Conservation (phyloP, 2,329 filamentous ascomycete genomes). For the Hypoxylon sp. region DNA sequence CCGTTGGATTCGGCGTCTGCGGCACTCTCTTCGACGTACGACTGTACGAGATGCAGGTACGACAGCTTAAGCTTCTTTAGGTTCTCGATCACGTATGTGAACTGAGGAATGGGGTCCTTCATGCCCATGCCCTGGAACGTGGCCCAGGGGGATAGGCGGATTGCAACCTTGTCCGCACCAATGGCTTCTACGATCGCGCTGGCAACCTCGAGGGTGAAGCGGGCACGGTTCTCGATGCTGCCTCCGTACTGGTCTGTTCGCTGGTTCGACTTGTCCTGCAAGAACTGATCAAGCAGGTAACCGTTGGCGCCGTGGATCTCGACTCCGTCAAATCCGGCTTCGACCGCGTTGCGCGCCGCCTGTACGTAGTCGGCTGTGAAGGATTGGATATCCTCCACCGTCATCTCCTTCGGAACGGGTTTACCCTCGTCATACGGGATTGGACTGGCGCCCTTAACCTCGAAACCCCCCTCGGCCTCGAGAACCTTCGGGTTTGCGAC, state of each 20-base stretch:
- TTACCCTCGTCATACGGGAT: conserved; percentile 42
- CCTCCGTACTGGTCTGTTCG: conserved; percentile 40
- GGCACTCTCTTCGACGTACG: conserved; percentile 56
- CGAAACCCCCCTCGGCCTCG: conserved; percentile 23
- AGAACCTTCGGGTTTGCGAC: conserved; percentile 48
- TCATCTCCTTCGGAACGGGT: conserved; percentile 66
- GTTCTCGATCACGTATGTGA: conserved; percentile 62
- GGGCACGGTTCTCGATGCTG: conserved; percentile 42
- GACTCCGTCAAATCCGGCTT: conserved; percentile 67
- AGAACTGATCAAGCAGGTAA: conserved; percentile 67
- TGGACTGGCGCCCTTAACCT: conserved; percentile 44
- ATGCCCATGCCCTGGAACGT: conserved; percentile 71
- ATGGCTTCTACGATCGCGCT: conserved; percentile 51
- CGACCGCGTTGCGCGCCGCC: conserved; percentile 62
- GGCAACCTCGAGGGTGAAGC: conserved; percentile 61
- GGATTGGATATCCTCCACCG: conserved; percentile 68
- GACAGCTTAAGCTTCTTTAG: conserved; percentile 62
- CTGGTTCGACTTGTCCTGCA: conserved; percentile 44
- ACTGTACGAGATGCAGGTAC: conserved; percentile 70
- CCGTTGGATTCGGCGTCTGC: conserved; percentile 50
- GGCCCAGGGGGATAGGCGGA: conserved; percentile 69
- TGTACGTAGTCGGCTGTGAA: conserved; percentile 68
- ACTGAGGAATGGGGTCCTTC: conserved; percentile 69
- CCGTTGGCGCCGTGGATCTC: conserved; percentile 63
- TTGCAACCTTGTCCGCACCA: conserved; percentile 61